Percentiles rank a stretch among this genome's conserved stretches.
Evolutionary conservation across 176 grass and related monocot species (phyloP).

Genomic region (Avena eriantha): DNA sequence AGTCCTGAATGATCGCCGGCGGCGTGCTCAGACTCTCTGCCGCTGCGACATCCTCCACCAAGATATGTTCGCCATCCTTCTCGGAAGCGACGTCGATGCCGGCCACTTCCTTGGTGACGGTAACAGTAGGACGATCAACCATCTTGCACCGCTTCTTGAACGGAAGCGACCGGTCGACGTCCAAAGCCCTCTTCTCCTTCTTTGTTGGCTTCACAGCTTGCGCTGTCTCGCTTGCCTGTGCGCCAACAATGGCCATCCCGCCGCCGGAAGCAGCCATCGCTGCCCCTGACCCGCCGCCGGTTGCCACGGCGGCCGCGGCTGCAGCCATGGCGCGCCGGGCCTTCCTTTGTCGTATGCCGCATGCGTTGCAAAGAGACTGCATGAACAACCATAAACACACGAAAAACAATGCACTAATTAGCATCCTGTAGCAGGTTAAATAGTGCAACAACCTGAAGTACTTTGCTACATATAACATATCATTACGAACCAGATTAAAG

Average conservation of each 20-base stretch:
- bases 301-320: background rate
- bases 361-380: slow-evolving; percentile 99
- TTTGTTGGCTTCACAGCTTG: slow-evolving; percentile 47
- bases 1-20: background rate
- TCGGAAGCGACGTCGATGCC: background rate
- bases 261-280: slow-evolving; percentile 25
- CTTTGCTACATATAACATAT: background rate
- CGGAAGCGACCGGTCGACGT: slow-evolving; percentile 68
- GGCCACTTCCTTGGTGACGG: background rate
- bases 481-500: slow-evolving; percentile 14
- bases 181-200: slow-evolving; percentile 64
- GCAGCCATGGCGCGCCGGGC: slow-evolving; percentile 74
- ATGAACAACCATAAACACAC: slow-evolving; percentile 55
- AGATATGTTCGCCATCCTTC: slow-evolving; percentile 38
- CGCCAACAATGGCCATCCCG: background rate
- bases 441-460: background rate
- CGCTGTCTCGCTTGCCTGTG: background rate
- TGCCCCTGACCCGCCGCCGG: background rate
- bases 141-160: slow-evolving; percentile 99
- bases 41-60: slow-evolving; percentile 17
- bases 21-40: slow-evolving; percentile 7
- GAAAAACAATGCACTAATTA: slow-evolving; percentile 3
- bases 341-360: slow-evolving; percentile 97
- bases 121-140: slow-evolving; percentile 36
- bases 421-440: background rate